These are phyloP conservation scores for Coffea canephora DNA, from an alignment of 257 asterid genomes.

Conservation along the genomic window DNA sequence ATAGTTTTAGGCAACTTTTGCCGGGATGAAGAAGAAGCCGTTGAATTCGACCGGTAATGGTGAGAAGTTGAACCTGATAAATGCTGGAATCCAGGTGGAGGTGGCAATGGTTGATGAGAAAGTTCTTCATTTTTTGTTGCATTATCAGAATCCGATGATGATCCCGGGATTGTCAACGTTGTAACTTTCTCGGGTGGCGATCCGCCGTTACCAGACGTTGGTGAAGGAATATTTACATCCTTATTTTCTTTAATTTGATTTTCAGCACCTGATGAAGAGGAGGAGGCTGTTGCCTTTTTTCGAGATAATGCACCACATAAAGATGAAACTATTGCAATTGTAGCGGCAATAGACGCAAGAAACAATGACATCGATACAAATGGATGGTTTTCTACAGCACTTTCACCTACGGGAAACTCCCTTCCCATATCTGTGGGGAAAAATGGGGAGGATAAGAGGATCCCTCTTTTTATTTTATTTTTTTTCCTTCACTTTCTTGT, in stretches of 20 bases:
- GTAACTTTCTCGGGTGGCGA: neutral
- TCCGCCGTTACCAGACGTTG: neutral
- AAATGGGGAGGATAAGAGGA: neutral
- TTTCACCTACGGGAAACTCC: slow-evolving; percentile 34
- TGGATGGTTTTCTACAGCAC: slow-evolving; percentile 22
- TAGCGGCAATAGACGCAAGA: slow-evolving; percentile 31
- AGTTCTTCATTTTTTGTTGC: slow-evolving; percentile 4
- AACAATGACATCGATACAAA: slow-evolving; percentile 22
- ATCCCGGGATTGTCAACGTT: neutral
- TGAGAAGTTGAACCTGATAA: slow-evolving; percentile 21
- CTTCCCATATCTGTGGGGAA: slow-evolving; percentile 44
- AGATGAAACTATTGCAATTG: slow-evolving; percentile 43
- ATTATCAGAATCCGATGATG: neutral
- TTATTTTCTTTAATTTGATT: neutral
- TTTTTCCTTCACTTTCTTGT: neutral
- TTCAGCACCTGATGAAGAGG: neutral
- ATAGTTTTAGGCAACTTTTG: slow-evolving; percentile 37
- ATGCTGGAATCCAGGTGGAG: slow-evolving; percentile 36
- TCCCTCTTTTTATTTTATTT: neutral
- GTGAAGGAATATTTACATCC: neutral
- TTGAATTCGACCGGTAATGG: slow-evolving; percentile 35
- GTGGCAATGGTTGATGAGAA: slow-evolving; percentile 29
- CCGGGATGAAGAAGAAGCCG: slow-evolving; percentile 15
- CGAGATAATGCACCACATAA: slow-evolving; percentile 50
- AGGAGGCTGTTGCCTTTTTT: slow-evolving; percentile 17